Base-by-base conservation (phyloP, 805 yeast species). In the Hanseniaspora nectarophila region DNA sequence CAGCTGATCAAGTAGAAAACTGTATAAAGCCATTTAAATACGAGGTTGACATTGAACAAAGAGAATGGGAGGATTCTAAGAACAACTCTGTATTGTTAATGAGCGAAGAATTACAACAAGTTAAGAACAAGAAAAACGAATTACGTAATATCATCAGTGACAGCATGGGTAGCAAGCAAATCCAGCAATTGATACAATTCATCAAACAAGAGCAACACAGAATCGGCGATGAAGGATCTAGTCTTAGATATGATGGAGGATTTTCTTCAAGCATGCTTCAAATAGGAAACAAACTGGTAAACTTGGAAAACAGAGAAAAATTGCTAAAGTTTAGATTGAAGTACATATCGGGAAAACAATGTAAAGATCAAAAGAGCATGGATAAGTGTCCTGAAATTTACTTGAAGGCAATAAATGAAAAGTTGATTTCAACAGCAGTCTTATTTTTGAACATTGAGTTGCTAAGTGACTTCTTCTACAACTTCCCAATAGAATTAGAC, bases 1-100 rank as follows among this genome's bases (percentile, higher is more conserved):
- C 98, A 0, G 95, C 98, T 0, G 99, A 94, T 65, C 99, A 92
- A 65, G 97, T 92, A 6, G 99, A 92, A 62, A 92, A 94, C 66
- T 89, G 97, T 69, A 90, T 92, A 61, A 92, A 92, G 65, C 99
- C 99, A 2, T 92, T 83, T 70, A 92, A 92, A 69, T 92, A 90
- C 65, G 99, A 92, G 62, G 89, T 92, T 55, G 99, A 92, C 62
- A 78, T 92, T 45, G 97, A 92, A 63, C 95, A 89, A 59, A 74
- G 96, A 37, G 99, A 92, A 65, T 92, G 99, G 99, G 68, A 71
- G 29, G 63, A 75, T 7, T 81, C 95, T 35, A 78, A 85, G 55
- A 94, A 85, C 31, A 94, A 85, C 62, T 76, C 97, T 0, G 75
- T 79, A 12, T 70, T 69, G 21, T 66, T 92, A 53, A 65, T 92